A percentile compares a stretch with the other conserved stretches of the same genome.
Conservation (phyloP, 805 yeast species). For the Candida pseudofarinosa region DNA sequence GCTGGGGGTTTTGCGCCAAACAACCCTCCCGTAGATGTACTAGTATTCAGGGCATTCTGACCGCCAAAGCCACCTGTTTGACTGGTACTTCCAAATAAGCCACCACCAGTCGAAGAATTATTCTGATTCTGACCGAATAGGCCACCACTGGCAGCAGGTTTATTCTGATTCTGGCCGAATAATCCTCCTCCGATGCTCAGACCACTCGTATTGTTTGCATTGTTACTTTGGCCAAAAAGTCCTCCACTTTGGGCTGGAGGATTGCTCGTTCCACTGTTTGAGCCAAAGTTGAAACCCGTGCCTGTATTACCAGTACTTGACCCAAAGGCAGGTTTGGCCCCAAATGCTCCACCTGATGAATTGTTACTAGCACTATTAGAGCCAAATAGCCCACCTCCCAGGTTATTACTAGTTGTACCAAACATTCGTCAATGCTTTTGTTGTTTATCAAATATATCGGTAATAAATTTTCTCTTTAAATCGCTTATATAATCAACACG, state of each 20-base stretch:
- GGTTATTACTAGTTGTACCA: conserved; percentile 3
- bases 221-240: not conserved
- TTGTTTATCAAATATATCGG: not conserved
- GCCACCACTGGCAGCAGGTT: conserved; percentile 20
- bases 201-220: not conserved
- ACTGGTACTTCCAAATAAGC: conserved; percentile 13
- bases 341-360: conserved; percentile 13
- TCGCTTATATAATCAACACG: not conserved
- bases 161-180: conserved; percentile 5
- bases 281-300: not conserved
- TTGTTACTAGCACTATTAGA: conserved; percentile 1
- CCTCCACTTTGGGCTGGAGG: conserved; percentile 1
- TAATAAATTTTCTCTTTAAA: not conserved
- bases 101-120: conserved; percentile 3
- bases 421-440: conserved; percentile 4
- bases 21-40: conserved; percentile 7
- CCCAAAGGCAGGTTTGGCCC: conserved; percentile 8
- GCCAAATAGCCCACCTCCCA: conserved; percentile 8
- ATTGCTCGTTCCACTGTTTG: conserved; percentile 5
- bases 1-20: conserved; percentile 15
- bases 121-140: conserved; percentile 17
- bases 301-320: not conserved
- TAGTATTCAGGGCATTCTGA: conserved; percentile 3
- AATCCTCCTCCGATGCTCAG: conserved; percentile 7
- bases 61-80: not conserved